Conservation (phyloP, 805 yeast genomes). For the Kazachstania taianensis region DNA sequence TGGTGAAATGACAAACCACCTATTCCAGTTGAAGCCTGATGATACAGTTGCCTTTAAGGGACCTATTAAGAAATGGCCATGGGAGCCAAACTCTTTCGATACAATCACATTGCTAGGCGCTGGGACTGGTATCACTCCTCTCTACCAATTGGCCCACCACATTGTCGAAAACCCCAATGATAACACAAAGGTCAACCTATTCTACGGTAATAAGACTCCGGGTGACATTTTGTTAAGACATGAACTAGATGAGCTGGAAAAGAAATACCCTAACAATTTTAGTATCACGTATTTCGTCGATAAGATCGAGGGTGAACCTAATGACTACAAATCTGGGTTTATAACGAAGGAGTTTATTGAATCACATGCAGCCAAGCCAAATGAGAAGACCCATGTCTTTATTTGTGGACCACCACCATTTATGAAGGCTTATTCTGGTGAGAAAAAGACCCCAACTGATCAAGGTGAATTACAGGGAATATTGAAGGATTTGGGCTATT, state of each 20-base stretch:
- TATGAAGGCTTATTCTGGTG: conserved; percentile 80
- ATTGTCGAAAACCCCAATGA: conserved; percentile 73
- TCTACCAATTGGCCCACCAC: conserved; percentile 75
- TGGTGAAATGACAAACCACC: conserved; percentile 76
- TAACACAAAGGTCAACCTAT: conserved; percentile 75
- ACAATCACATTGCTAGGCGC: conserved; percentile 82
- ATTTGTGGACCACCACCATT: conserved; percentile 95
- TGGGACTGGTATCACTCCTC: conserved; percentile 94
- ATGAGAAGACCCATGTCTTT: conserved; percentile 61
- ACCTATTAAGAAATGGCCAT: conserved; percentile 83
- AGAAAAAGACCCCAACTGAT: conserved; percentile 73
- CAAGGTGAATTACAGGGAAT: conserved; percentile 93
- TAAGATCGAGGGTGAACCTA: conserved; percentile 13
- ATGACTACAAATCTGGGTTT: conserved; percentile 60
- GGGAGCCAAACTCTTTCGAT: conserved; percentile 78
- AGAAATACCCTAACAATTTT: conserved; percentile 67
- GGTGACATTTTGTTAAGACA: conserved; percentile 73
- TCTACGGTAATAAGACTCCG: conserved; percentile 69
- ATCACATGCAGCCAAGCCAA: conserved; percentile 53
- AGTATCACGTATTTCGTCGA: conserved; percentile 73
- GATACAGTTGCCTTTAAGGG: conserved; percentile 90
- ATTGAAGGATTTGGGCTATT: conserved; percentile 78
- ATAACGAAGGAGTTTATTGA: conserved; percentile 66
- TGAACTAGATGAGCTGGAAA: conserved; percentile 51
- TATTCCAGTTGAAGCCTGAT: conserved; percentile 57